Base-by-base conservation (phyloP, 164 flowering plant genomes). In the Stephania japonica region DNA sequence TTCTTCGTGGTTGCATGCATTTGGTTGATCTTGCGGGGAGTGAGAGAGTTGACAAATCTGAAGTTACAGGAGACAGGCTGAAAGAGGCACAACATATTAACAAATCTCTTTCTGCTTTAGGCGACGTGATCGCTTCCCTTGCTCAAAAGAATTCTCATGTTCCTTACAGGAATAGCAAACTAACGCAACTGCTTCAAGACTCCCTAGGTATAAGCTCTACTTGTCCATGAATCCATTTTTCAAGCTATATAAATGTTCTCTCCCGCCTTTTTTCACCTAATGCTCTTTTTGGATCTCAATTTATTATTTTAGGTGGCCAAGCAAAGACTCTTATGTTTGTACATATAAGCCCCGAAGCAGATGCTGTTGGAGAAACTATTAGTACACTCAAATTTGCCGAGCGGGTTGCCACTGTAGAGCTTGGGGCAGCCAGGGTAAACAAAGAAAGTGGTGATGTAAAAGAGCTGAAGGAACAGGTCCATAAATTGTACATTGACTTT, bases 311-410 rank as follows among this genome's bases (percentile, higher is more conserved):
- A 93, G 98, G 98, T 16, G 98, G 98, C 50, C 97, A 93, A 67
- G 98, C 98, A 53, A 94, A 94, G 88, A 94, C 98, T 18, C 76
- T 94, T 5, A 94, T 94, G 98, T 94, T 94, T 87, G 97, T 94
- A 73, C 97, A 94, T 80, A 88, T 92, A 73, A 91, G 95, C 83
- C 98, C 98, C 59, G 98, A 85, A 78, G 70, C 78, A 5, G 84
- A 90, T 80, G 90, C 92, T 27, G 47, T 83, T 49, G 92, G 91
- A 68, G 94, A 90, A 79, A 88, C 92, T 56, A 77, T 88, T 72
- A 90, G 94, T 77, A 90, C 94, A 23, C 86, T 90, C 64, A 90
- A 90, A 77, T 90, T 90, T 82, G 94, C 94, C 6, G 94, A 90
- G 79, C 83, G 94, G 32, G 94, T 90, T 50, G 85, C 94, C 43